A percentile compares a stretch with the other conserved stretches of the same genome.
These are phyloP conservation scores for Macrocybe gigantea DNA, from an alignment of 768 basidiomycete species.

Conservation along the genomic window DNA sequence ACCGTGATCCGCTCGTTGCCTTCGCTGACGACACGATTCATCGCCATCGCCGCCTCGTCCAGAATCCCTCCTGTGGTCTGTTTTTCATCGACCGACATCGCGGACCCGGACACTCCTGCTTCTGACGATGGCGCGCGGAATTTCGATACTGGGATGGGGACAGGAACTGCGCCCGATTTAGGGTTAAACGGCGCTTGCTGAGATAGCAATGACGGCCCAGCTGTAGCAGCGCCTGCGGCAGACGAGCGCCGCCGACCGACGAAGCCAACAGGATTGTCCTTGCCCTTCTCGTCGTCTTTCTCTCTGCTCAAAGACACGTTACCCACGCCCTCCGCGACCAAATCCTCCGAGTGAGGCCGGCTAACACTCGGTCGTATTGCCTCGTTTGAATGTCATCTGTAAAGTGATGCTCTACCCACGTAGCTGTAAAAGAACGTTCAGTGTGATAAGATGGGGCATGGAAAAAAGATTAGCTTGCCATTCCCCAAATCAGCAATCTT, in stretches of 20 bases:
- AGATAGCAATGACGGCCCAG: conserved; percentile 68
- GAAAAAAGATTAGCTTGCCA: conserved; percentile 40
- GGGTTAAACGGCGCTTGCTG: conserved; percentile 51
- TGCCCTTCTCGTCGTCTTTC: not conserved
- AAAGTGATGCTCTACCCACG: conserved; percentile 93
- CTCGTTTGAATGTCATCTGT: conserved; percentile 98
- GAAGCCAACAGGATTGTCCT: conserved; percentile 23
- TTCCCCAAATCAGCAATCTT: conserved; percentile 99
- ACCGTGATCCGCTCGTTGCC: conserved; percentile 77
- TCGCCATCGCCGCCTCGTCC: conserved; percentile 23
- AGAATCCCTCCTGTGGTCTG: conserved; percentile 12
- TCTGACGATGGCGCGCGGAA: no score
- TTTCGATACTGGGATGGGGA: no score
- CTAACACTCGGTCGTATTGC: conserved; percentile 52
- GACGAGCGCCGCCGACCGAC: conserved; percentile 15
- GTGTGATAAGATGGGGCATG: not conserved
- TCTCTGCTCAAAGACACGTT: conserved; percentile 28
- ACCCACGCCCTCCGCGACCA: conserved; percentile 31
- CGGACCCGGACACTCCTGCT: not conserved
- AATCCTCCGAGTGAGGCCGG: conserved; percentile 19
- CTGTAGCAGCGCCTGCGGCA: conserved; percentile 2
- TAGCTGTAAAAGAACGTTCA: conserved; percentile 38
- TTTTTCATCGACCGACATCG: conserved; percentile 6
- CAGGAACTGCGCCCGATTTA: no score
- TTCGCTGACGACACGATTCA: not conserved